A percentile compares a stretch with the other conserved stretches of the same genome.
These are phyloP conservation scores for Udeniomyces megalosporus DNA, from an alignment of 768 basidiomycete genomes.

Conservation along the genomic window DNA sequence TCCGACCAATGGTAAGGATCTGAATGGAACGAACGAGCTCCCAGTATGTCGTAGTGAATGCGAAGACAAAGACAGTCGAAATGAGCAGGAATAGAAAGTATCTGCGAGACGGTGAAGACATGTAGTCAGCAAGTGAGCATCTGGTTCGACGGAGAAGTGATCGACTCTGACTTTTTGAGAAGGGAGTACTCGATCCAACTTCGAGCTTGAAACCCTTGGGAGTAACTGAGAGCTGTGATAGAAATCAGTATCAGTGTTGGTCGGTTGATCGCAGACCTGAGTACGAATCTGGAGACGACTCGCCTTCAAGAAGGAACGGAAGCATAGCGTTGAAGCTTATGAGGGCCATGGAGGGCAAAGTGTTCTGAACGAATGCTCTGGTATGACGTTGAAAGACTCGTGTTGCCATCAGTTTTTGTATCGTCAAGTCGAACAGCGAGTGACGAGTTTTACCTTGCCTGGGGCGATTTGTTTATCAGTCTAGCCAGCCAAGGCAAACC, in stretches of 20 bases:
- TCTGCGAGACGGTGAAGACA: constrained; percentile 33
- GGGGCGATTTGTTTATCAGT: constrained; percentile 52
- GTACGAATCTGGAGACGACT: constrained; percentile 7
- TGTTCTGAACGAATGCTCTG: constrained; percentile 81
- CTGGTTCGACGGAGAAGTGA: background rate
- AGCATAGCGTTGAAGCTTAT: constrained; percentile 74
- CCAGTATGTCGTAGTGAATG: constrained; percentile 80
- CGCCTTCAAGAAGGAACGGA: constrained; percentile 79
- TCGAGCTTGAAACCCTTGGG: constrained; percentile 76
- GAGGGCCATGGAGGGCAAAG: constrained; percentile 77
- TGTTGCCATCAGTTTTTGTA: too few relatives aligned
- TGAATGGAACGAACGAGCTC: constrained; percentile 8
- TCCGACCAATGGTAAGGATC: too few relatives aligned
- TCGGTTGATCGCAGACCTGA: constrained; percentile 2
- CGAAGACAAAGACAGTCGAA: constrained; percentile 88
- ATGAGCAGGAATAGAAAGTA: constrained; percentile 84
- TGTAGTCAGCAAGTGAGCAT: background rate
- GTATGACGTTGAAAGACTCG: constrained; percentile 26
- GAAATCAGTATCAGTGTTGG: too few relatives aligned
- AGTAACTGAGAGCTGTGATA: constrained; percentile 53
- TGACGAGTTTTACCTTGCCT: constrained; percentile 24
- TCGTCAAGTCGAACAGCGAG: too few relatives aligned
- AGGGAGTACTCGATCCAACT: constrained; percentile 89
- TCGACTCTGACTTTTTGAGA: constrained; percentile 63
- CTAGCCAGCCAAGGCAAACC: constrained; percentile 68